Conservation (phyloP, 495 filamentous ascomycete genomes). For the Xylaria nigripes region DNA sequence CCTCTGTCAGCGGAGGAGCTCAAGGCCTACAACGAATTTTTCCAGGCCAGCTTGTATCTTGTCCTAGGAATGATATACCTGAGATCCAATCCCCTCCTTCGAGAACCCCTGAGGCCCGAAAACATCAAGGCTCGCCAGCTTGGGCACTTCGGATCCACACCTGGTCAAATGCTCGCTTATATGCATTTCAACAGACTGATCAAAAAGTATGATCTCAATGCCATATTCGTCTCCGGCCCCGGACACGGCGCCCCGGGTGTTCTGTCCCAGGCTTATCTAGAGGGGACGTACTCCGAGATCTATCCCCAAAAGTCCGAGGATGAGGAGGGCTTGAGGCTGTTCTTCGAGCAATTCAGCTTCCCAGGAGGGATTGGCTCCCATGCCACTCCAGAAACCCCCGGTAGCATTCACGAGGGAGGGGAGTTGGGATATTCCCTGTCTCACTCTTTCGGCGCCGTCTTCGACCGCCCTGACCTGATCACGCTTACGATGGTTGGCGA, state of each 20-base stretch:
- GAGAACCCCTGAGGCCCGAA: conserved; percentile 51
- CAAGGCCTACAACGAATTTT: conserved; percentile 57
- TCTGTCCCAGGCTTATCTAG: conserved; percentile 63
- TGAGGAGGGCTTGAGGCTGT: conserved; percentile 53
- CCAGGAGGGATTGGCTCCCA: conserved; percentile 66
- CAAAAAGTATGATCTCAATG: conserved; percentile 64
- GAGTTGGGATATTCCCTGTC: not conserved
- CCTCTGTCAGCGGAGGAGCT: conserved; percentile 56
- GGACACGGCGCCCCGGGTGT: conserved; percentile 66
- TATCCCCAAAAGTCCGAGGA: conserved; percentile 60
- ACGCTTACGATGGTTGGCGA: conserved; percentile 66
- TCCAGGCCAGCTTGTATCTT: conserved; percentile 62
- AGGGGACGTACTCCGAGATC: conserved; percentile 65
- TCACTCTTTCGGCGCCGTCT: conserved; percentile 62
- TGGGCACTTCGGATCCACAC: conserved; percentile 67
- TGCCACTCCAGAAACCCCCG: conserved; percentile 66
- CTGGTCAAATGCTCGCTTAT: conserved; percentile 66
- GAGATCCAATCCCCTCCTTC: conserved; percentile 56
- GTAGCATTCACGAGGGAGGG: conserved; percentile 48
- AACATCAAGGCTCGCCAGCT: conserved; percentile 62
- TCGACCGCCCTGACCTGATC: conserved; percentile 61
- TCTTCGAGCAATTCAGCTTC: conserved; percentile 75
- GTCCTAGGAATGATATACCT: conserved; percentile 71
- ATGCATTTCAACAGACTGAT: conserved; percentile 72
- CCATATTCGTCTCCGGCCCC: conserved; percentile 61